A percentile compares a stretch with the other conserved stretches of the same genome.
These are phyloP conservation scores for Magnolia kwangsiensis DNA, from an alignment of 164 flowering plant species.

Conservation along the genomic window DNA sequence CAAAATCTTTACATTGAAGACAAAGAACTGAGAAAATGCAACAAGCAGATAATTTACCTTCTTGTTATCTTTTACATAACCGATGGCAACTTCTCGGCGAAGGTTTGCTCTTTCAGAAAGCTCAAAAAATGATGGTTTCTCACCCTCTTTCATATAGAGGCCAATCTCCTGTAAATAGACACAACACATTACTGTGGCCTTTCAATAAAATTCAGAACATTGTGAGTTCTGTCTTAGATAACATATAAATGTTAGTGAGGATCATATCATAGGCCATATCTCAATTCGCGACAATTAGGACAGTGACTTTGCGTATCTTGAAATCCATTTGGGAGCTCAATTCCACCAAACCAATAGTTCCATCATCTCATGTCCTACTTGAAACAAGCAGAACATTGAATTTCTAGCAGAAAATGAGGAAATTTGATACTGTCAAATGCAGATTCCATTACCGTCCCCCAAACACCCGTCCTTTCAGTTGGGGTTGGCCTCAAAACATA, in stretches of 20 bases:
- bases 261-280: no score
- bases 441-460: not conserved
- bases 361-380: not conserved
- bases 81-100: constrained; percentile 89
- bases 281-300: no score
- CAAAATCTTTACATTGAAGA: not conserved
- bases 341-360: not conserved
- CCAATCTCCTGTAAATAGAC: constrained; percentile 53
- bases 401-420: not conserved
- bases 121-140: constrained; percentile 81
- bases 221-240: no score
- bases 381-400: not conserved
- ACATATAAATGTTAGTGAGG: no score
- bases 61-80: constrained; percentile 74
- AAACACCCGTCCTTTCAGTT: not conserved
- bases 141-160: constrained; percentile 81
- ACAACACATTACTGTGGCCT: no score
- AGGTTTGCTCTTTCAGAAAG: constrained; percentile 76
- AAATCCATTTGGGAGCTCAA: not conserved
- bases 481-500: not conserved
- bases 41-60: constrained; percentile 40
- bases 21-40: not conserved
- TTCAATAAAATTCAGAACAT: no score
- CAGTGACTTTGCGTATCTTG: not conserved
- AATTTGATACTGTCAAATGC: not conserved